Base-by-base conservation (phyloP, 345 rosid genomes). In the Dipteronia sinensis region DNA sequence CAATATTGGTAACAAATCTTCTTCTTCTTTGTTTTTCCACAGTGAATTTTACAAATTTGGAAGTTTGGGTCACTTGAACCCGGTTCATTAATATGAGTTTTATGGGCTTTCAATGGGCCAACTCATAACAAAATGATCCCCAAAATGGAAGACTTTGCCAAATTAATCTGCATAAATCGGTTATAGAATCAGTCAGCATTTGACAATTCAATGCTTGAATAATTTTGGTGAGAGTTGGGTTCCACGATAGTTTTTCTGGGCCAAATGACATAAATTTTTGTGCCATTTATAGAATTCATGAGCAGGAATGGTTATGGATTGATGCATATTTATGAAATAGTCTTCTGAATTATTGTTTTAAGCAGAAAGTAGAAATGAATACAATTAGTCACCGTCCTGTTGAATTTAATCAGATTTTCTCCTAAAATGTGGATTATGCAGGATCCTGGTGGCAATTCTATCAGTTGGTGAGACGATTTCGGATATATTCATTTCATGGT, bases 371-470 rank as follows among this genome's bases (percentile, higher is more conserved):
- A 49, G 55, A 49, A 49, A 49, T 6, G 23, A 47, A 67, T 34
- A 34, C 34, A 31, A 31, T 31, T 31, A 31, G 34, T 3, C 34
- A 31, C 38, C 38, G 38, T 34, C 38, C 38, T 34, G 38, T 34
- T 34, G 38, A 34, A 34, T 34, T 31, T 34, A 34, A 16, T 76
- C 42, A 38, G 11, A 34, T n/a, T 3, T 64, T 19, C 6, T 71
- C 22, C 10, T 20, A 56, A 56, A 17, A 20, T 56, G 62, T 56
- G 29, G 38, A 69, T 67, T 77, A 78, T 77, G 85, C 87, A 96
- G 99, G 99, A 94, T 96, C 55, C 82, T 94, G 15, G 81, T 94
- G 80, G 98, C 97, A 59, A 77, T 88, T 4, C 78, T 94, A 46
- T 84, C 95, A 25, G 90, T 93, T 58, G 74, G 89, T 49, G 98